A percentile compares a stretch with the other conserved stretches of the same genome.
These are phyloP conservation scores for Ordospora colligata DNA, from an alignment of 371 early-diverging fungal genomes.

Conservation along the genomic window DNA sequence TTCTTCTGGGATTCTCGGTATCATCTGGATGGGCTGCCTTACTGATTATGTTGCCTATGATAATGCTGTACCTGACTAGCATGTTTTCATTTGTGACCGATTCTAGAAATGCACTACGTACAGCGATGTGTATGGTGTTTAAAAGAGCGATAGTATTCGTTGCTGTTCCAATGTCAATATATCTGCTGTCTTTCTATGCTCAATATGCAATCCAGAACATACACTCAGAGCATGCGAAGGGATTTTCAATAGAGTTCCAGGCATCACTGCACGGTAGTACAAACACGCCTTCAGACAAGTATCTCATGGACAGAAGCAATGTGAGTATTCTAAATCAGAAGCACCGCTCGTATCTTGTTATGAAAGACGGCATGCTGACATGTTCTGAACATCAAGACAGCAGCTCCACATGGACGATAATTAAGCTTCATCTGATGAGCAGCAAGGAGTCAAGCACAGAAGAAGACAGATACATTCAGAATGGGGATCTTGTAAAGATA, in stretches of 20 bases:
- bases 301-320: conserved; percentile 30
- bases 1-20: background rate
- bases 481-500: conserved; percentile 30
- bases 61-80: background rate
- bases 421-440: background rate
- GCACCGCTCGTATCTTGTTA: background rate
- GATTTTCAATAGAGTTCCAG: conserved; percentile 20
- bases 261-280: background rate
- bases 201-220: background rate
- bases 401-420: conserved; percentile 1
- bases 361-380: background rate
- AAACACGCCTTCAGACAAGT: background rate
- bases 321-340: conserved; percentile 8
- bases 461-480: conserved; percentile 17
- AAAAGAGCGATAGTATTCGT: background rate
- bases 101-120: background rate
- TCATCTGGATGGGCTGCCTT: background rate
- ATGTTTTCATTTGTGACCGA: background rate
- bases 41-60: background rate
- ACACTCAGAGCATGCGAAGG: background rate
- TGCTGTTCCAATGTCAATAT: background rate
- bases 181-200: background rate
- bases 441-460: background rate
- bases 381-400: background rate
- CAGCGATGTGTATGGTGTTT: background rate